A percentile compares a stretch with the other conserved stretches of the same genome.
Conservation (phyloP, 768 basidiomycete genomes). For the Peribolospora baueri region DNA sequence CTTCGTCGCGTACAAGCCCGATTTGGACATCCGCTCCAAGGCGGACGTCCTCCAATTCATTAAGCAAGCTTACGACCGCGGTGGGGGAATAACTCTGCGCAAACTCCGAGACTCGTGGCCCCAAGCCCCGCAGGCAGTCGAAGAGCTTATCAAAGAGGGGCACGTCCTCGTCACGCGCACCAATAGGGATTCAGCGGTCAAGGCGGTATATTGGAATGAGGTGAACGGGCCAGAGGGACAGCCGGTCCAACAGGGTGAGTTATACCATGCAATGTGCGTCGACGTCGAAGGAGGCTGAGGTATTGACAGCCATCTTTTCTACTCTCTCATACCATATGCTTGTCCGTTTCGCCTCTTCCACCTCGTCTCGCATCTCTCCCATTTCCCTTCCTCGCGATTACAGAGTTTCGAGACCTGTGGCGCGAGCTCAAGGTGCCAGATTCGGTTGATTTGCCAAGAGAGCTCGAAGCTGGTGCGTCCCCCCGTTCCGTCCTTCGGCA, state of each 20-base stretch:
- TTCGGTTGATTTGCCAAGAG: conserved; percentile 53
- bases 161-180: conserved; percentile 72
- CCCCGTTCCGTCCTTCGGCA: conserved; percentile 6
- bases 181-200: conserved; percentile 51
- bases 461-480: conserved; percentile 41
- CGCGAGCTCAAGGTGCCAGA: conserved; percentile 60
- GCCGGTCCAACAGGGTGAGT: conserved; percentile 56
- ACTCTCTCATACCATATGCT: too few species aligned
- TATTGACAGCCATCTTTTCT: too few species aligned
- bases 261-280: background rate
- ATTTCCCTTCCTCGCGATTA: background rate
- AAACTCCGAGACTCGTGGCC: conserved; percentile 78
- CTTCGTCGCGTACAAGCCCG: conserved; percentile 30
- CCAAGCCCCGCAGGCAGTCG: conserved; percentile 54
- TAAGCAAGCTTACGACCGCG: conserved; percentile 56
- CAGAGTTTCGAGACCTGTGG: conserved; percentile 77
- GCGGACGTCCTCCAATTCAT: conserved; percentile 62
- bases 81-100: conserved; percentile 61
- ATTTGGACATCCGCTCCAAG: conserved; percentile 64
- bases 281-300: background rate
- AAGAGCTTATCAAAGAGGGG: conserved; percentile 71
- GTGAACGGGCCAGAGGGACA: conserved; percentile 49
- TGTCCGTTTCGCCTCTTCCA: background rate
- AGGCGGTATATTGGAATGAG: conserved; percentile 79
- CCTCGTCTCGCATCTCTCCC: background rate